Percentiles rank a stretch among this genome's conserved stretches.
Evolutionary conservation across 148 eudicot genomes (phyloP).

Genomic region (Cornus suecica): DNA sequence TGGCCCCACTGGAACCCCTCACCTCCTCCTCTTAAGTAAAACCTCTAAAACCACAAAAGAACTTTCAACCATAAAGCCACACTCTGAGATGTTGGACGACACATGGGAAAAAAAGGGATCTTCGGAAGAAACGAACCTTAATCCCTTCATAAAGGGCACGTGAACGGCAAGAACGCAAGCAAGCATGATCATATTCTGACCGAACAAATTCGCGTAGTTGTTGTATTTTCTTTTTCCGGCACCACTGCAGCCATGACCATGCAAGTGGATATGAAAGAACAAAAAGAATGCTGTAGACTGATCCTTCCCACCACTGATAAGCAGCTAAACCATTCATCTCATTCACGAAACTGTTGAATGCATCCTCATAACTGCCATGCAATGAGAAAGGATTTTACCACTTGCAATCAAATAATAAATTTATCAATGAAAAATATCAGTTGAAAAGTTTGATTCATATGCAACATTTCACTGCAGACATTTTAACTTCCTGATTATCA

Average conservation of each 20-base stretch:
- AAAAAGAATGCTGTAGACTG: constrained; percentile 68
- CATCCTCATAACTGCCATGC: constrained; percentile 76
- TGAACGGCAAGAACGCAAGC: constrained; percentile 97
- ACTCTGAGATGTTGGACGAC: constrained; percentile 1
- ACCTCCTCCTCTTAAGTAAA: too few relatives aligned
- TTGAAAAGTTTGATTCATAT: too few relatives aligned
- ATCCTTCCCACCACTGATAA: constrained; percentile 99
- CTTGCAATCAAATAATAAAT: background rate
- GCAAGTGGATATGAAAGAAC: constrained; percentile 82
- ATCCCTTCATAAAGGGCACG: constrained; percentile 99
- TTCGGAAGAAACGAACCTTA: constrained; percentile 49
- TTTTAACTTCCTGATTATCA: constrained; percentile 1
- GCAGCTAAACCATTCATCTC: constrained; percentile 85
- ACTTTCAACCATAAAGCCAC: background rate
- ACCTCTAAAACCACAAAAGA: background rate
- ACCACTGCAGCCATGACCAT: constrained; percentile 98
- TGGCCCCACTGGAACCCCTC: too few relatives aligned
- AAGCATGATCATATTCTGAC: constrained; percentile 99
- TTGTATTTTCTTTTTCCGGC: constrained; percentile 79
- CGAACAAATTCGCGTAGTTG: constrained; percentile 89
- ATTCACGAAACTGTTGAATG: constrained; percentile 89
- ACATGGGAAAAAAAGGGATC: background rate
- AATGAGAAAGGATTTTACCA: background rate
- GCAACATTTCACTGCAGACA: background rate
- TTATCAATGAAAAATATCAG: too few relatives aligned